Percentiles rank a stretch among this genome's conserved stretches.
Conservation (phyloP, 139 green algal genomes). For the Eudorina sp. region DNA sequence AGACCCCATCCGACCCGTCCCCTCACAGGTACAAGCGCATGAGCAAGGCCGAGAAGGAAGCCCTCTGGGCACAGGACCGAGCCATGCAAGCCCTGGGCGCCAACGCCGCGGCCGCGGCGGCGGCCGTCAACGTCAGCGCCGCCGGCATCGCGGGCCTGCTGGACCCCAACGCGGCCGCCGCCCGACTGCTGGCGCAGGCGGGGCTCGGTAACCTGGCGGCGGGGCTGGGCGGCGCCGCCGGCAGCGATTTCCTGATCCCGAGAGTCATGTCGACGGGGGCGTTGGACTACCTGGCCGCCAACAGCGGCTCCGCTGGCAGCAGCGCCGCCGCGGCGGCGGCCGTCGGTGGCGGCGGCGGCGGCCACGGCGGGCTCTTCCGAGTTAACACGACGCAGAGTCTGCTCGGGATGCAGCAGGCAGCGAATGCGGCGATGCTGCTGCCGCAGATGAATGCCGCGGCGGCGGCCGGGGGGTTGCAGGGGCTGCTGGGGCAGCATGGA, state of each 20-base stretch:
- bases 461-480: not conserved
- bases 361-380: constrained; percentile 39
- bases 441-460: constrained; percentile 6
- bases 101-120: constrained; percentile 36
- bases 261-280: constrained; percentile 49
- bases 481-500: constrained; percentile 32
- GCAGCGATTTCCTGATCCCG: constrained; percentile 43
- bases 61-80: constrained; percentile 77
- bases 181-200: constrained; percentile 26
- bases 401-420: constrained; percentile 43
- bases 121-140: constrained; percentile 40
- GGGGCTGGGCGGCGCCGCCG: constrained; percentile 14
- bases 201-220: constrained; percentile 9
- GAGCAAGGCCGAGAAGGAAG: constrained; percentile 84
- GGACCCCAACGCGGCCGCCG: constrained; percentile 38
- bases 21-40: constrained; percentile 80
- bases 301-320: not conserved
- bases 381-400: constrained; percentile 38
- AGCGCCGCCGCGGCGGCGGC: not conserved
- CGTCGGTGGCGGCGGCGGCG: constrained; percentile 37
- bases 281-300: constrained; percentile 29
- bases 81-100: constrained; percentile 52
- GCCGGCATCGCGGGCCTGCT: constrained; percentile 33
- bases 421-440: constrained; percentile 41
- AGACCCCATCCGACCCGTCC: too few relatives aligned